These are phyloP conservation scores for Styphnolobium japonicum DNA, from an alignment of 306 rosid species.

Conservation along the genomic window DNA sequence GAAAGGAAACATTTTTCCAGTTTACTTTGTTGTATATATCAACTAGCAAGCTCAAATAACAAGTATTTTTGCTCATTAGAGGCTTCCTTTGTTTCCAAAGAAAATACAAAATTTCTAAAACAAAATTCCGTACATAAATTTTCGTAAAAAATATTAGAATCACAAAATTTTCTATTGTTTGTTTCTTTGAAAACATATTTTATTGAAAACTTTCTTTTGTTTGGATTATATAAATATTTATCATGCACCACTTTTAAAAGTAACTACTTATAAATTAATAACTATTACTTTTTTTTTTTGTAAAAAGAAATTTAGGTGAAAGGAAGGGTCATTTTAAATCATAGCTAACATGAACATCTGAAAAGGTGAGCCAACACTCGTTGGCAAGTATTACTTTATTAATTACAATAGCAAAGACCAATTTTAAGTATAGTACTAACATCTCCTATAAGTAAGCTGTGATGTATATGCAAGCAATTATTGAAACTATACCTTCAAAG, in stretches of 20 bases:
- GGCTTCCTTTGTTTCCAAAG: background rate
- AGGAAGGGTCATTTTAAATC: too few relatives aligned
- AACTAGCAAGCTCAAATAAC: slow-evolving; percentile 19
- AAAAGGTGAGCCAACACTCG: too few relatives aligned
- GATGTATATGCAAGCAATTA: background rate
- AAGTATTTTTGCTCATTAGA: background rate
- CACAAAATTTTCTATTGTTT: background rate
- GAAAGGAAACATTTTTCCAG: background rate
- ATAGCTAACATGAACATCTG: too few relatives aligned
- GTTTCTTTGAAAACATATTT: background rate
- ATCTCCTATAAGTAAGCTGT: background rate
- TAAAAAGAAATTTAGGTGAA: too few relatives aligned
- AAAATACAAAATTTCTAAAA: background rate
- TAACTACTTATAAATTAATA: background rate
- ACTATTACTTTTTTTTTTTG: too few relatives aligned
- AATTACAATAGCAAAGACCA: background rate
- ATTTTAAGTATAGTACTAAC: background rate
- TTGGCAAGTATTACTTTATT: background rate
- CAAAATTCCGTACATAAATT: background rate
- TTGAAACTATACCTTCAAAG: background rate
- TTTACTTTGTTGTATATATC: background rate
- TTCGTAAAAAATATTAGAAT: background rate
- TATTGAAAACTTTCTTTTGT: background rate
- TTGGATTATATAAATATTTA: background rate
- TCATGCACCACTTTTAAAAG: background rate